These are phyloP conservation scores for Metschnikowia vanudenii DNA, from an alignment of 805 yeast species.

Conservation along the genomic window DNA sequence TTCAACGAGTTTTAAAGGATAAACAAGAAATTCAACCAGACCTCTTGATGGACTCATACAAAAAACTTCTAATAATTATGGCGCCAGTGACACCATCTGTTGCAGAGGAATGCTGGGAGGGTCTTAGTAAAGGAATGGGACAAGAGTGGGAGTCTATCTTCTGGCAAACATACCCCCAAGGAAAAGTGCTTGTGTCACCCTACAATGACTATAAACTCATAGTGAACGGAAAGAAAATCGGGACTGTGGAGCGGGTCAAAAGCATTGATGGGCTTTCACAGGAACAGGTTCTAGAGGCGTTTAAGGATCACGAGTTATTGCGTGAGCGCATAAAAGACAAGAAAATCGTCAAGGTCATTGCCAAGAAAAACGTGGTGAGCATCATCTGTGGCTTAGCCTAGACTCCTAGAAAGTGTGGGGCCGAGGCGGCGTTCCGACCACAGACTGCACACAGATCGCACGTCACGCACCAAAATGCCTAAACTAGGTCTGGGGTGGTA, in stretches of 20 bases:
- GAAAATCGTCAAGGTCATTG: conserved; percentile 51
- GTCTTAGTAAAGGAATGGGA: conserved; percentile 16
- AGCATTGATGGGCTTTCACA: conserved; percentile 40
- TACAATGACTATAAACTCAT: conserved; percentile 53
- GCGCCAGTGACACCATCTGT: conserved; percentile 82
- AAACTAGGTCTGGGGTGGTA: background rate
- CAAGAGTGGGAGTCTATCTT: conserved; percentile 50
- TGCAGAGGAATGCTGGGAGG: conserved; percentile 80
- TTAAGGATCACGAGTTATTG: conserved; percentile 8
- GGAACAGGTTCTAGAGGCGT: conserved; percentile 51
- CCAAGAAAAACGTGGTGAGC: conserved; percentile 51
- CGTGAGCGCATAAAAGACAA: conserved; percentile 43
- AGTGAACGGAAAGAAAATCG: conserved; percentile 70
- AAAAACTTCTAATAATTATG: conserved; percentile 57
- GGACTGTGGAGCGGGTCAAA: conserved; percentile 37
- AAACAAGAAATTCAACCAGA: conserved; percentile 31
- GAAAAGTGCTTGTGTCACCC: conserved; percentile 41
- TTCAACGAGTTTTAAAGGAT: conserved; percentile 40
- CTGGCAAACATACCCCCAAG: conserved; percentile 63
- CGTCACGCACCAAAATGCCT: background rate
- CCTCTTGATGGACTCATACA: conserved; percentile 48
- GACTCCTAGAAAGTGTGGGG: conserved; percentile 6
- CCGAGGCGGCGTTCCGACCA: conserved; percentile 5
- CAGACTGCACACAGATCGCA: conserved; percentile 1
- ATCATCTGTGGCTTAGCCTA: conserved; percentile 24